Percentiles rank a stretch among this genome's conserved stretches.
Evolutionary conservation across 2,329 filamentous ascomycete species (phyloP).

Genomic region (Teratosphaeria gauchensis): DNA sequence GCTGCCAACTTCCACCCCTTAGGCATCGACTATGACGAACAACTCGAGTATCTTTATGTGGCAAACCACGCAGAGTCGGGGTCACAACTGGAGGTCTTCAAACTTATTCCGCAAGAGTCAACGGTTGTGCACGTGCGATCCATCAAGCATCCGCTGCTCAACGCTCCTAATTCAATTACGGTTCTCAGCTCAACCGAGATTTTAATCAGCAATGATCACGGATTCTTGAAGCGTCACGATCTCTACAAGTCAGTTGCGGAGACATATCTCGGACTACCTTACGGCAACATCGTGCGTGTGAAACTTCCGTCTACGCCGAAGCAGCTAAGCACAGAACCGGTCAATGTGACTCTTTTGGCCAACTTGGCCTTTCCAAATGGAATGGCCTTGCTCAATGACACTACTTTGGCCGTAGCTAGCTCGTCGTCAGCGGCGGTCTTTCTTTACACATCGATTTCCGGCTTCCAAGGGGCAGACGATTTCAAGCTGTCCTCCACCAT

Average conservation of each 20-base stretch:
- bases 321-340: background rate
- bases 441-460: slow-evolving; percentile 23
- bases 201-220: slow-evolving; percentile 36
- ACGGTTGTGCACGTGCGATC: slow-evolving; percentile 23
- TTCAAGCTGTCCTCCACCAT: slow-evolving; percentile 8
- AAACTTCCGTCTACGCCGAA: slow-evolving; percentile 13
- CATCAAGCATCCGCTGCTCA: slow-evolving; percentile 24
- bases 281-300: slow-evolving; percentile 29
- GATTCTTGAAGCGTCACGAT: slow-evolving; percentile 21
- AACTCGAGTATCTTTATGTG: slow-evolving; percentile 29
- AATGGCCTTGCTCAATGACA: slow-evolving; percentile 27
- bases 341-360: slow-evolving; percentile 16
- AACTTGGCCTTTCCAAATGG: slow-evolving; percentile 35
- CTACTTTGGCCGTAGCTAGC: slow-evolving; percentile 31
- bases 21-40: slow-evolving; percentile 29
- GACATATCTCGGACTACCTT: slow-evolving; percentile 28
- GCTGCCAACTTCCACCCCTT: slow-evolving; percentile 33
- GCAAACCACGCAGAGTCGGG: slow-evolving; percentile 30
- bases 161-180: slow-evolving; percentile 31
- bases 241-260: slow-evolving; percentile 27
- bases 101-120: slow-evolving; percentile 14
- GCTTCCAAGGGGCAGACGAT: slow-evolving; percentile 5
- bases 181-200: slow-evolving; percentile 25
- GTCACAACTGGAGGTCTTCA: slow-evolving; percentile 29
- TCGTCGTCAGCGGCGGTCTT: slow-evolving; percentile 25